These are phyloP conservation scores for Penicillium verrucosum DNA, from an alignment of 2,329 filamentous ascomycete genomes.

Conservation along the genomic window DNA sequence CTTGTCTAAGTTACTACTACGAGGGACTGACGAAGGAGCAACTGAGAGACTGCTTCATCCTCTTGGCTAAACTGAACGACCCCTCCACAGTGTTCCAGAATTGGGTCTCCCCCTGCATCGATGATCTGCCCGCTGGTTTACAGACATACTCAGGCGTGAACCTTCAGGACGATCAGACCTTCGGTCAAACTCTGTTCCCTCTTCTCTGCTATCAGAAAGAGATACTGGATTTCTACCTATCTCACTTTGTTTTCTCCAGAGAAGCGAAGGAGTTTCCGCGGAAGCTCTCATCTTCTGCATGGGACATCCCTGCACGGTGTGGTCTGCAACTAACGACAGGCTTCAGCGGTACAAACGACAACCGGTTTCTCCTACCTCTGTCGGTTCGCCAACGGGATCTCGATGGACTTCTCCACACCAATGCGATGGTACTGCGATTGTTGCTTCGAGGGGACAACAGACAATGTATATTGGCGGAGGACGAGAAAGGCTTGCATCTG, in stretches of 20 bases:
- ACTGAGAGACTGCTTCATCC: background rate
- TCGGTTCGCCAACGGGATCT: background rate
- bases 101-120: background rate
- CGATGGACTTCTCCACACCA: background rate
- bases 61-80: background rate
- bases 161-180: background rate
- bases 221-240: background rate
- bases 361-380: background rate
- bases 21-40: background rate
- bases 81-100: background rate
- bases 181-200: background rate
- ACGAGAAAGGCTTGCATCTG: background rate
- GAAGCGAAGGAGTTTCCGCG: background rate
- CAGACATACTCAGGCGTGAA: background rate
- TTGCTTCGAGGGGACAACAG: background rate
- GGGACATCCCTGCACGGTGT: background rate
- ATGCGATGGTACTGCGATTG: background rate
- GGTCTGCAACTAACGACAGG: background rate
- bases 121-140: background rate
- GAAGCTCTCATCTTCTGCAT: background rate
- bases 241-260: background rate
- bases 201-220: background rate
- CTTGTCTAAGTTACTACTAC: background rate
- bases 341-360: background rate
- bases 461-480: background rate